Conservation (phyloP, 192 early-diverging fungal genomes). For the Gamsiella multidivaricata region DNA sequence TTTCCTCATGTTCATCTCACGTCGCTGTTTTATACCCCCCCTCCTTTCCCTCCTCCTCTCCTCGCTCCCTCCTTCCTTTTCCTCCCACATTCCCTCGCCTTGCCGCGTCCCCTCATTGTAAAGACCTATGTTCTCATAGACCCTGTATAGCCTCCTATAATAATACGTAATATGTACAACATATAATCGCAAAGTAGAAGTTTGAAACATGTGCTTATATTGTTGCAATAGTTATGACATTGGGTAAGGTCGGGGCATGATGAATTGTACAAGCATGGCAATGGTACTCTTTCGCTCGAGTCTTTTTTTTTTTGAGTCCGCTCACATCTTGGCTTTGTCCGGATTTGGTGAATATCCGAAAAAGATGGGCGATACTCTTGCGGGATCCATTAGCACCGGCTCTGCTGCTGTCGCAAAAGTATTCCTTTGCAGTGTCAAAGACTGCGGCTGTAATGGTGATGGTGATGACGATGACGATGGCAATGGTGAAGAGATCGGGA, state of each 20-base stretch:
- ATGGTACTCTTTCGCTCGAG: background rate
- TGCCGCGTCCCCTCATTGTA: background rate
- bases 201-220: too few species aligned
- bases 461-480: background rate
- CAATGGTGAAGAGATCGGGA: background rate
- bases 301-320: background rate
- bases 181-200: background rate
- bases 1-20: background rate
- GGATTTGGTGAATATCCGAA: conserved; percentile 27
- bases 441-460: background rate
- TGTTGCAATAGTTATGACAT: too few species aligned
- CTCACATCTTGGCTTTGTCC: conserved; percentile 38
- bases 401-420: background rate
- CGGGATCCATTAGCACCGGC: conserved; percentile 16
- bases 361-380: conserved; percentile 39
- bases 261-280: background rate
- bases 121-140: background rate
- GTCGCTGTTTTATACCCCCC: background rate
- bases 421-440: background rate
- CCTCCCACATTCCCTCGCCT: background rate
- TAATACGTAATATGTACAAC: conserved; percentile 10
- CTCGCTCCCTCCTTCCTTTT: conserved; percentile 1
- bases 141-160: background rate
- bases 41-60: background rate
- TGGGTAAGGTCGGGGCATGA: too few species aligned